phyloP scores from a whole-genome alignment of 2,329 filamentous ascomycete species.

The Elsinoe perseae region DNA sequence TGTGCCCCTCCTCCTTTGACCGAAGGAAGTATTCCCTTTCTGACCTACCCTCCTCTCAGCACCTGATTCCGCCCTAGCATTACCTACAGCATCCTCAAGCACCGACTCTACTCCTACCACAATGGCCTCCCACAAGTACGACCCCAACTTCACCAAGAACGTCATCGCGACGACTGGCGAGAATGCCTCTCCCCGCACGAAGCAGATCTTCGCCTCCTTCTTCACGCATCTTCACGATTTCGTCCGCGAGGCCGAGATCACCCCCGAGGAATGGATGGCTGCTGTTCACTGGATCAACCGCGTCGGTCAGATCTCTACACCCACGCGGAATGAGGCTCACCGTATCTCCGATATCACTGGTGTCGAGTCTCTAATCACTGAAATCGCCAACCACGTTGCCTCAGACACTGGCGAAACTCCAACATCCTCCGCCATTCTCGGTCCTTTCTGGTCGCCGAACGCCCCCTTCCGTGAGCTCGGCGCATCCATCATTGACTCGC shows the following conservation, averaged over 20 bases:
- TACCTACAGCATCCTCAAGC: background rate
- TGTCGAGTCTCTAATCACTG: constrained; percentile 64
- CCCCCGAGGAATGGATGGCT: constrained; percentile 66
- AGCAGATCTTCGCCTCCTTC: constrained; percentile 55
- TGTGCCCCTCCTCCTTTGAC: background rate
- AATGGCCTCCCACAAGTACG: constrained; percentile 44
- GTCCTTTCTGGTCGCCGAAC: constrained; percentile 70
- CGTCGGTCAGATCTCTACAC: constrained; percentile 60
- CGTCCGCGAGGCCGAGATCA: constrained; percentile 67
- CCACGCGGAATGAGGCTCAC: constrained; percentile 66
- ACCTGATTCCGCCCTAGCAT: background rate
- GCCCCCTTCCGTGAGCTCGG: constrained; percentile 64
- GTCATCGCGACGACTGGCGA: constrained; percentile 68
- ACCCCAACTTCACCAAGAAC: constrained; percentile 67
- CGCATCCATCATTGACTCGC: constrained; percentile 57
- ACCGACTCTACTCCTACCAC: background rate
- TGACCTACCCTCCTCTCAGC: background rate
- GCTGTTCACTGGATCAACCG: constrained; percentile 70
- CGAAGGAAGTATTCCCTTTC: background rate
- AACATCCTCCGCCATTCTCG: constrained; percentile 69
- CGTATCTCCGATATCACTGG: constrained; percentile 66
- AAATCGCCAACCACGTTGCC: constrained; percentile 55
- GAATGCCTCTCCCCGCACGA: constrained; percentile 57
- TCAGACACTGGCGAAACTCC: constrained; percentile 55
- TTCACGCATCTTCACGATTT: constrained; percentile 73